Evolutionary conservation across 495 filamentous ascomycete genomes (phyloP).

Genomic region (Daldinia decipiens): DNA sequence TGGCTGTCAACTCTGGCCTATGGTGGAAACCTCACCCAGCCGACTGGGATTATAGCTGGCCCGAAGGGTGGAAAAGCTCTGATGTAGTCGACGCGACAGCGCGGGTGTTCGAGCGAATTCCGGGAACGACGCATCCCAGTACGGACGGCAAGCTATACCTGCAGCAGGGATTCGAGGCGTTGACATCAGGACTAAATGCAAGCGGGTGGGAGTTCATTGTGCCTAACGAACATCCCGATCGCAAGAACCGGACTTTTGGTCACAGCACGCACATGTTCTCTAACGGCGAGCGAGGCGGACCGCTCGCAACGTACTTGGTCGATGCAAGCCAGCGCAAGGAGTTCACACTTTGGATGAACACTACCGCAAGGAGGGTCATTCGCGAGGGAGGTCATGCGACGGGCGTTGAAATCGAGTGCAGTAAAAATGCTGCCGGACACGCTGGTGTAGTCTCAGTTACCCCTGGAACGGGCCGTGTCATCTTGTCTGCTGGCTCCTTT

Average conservation of each 20-base stretch:
- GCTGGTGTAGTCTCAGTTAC: conserved; percentile 65
- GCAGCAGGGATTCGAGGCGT: conserved; percentile 65
- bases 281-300: conserved; percentile 69
- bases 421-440: conserved; percentile 55
- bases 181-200: conserved; percentile 59
- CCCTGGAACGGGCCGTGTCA: conserved; percentile 64
- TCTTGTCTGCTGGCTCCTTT: conserved; percentile 70
- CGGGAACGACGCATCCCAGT: conserved; percentile 70
- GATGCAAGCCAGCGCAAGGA: conserved; percentile 63
- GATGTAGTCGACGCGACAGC: conserved; percentile 66
- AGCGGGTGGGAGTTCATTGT: conserved; percentile 67
- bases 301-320: conserved; percentile 71
- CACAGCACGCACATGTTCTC: conserved; percentile 69
- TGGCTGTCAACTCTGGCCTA: conserved; percentile 68
- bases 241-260: conserved; percentile 68
- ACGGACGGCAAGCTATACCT: conserved; percentile 70
- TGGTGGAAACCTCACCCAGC: conserved; percentile 52
- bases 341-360: conserved; percentile 69
- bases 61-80: conserved; percentile 69
- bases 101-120: conserved; percentile 68
- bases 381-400: conserved; percentile 64
- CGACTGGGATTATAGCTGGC: conserved; percentile 74
- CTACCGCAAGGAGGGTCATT: conserved; percentile 67
- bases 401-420: conserved; percentile 68
- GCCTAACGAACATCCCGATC: conserved; percentile 64